Evolutionary conservation across 176 grass and related monocot genomes (phyloP).

Genomic region (Carex littledalei): DNA sequence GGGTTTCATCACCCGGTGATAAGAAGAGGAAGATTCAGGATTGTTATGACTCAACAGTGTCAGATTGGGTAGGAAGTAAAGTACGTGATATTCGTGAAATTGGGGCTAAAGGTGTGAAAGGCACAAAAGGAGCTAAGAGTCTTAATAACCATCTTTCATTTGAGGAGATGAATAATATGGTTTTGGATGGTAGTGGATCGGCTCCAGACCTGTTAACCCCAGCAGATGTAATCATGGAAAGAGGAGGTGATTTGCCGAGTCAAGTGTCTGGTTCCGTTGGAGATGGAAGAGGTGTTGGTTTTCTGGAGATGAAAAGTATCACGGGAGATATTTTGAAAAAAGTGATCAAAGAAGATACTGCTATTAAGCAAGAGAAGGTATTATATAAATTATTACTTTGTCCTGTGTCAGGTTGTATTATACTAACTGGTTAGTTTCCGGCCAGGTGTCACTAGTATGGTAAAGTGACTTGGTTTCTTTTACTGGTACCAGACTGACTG

Average conservation of each 20-base stretch:
- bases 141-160: not conserved
- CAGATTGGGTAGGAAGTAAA: slow-evolving; percentile 36
- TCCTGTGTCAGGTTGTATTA: not conserved
- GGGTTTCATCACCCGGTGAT: slow-evolving; percentile 26
- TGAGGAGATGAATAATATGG: not conserved
- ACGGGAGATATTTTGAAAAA: slow-evolving; percentile 12
- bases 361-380: slow-evolving; percentile 9
- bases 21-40: slow-evolving; percentile 85
- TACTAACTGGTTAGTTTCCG: not conserved
- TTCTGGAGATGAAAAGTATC: slow-evolving; percentile 17
- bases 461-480: not conserved
- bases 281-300: not conserved
- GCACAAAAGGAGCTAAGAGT: not conserved
- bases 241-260: not conserved
- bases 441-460: not conserved
- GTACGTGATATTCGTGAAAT: slow-evolving; percentile 18
- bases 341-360: not conserved
- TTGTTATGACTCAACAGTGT: slow-evolving; percentile 60
- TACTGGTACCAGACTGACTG: not conserved
- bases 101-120: slow-evolving; percentile 3
- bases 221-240: not conserved
- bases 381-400: not conserved
- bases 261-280: not conserved
- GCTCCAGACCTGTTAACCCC: not conserved
- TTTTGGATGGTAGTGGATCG: not conserved